A percentile compares a stretch with the other conserved stretches of the same genome.
Evolutionary conservation across 495 filamentous ascomycete species (phyloP).

Genomic region (Hamigera avellanea): DNA sequence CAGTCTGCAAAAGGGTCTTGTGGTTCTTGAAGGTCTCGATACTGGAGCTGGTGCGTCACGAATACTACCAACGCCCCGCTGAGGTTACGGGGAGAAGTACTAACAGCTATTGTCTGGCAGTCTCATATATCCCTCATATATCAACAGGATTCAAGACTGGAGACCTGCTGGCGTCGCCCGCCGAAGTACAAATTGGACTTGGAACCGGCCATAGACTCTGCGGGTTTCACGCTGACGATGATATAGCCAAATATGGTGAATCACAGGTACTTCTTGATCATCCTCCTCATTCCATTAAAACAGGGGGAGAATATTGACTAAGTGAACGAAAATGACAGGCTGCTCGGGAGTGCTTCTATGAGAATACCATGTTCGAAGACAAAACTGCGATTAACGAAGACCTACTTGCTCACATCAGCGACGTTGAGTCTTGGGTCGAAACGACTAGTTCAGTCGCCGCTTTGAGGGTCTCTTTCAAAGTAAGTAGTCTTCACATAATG

Average conservation of each 20-base stretch:
- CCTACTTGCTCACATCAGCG: constrained; percentile 10
- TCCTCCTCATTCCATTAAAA: background rate
- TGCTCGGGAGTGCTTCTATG: constrained; percentile 13
- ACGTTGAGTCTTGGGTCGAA: constrained; percentile 17
- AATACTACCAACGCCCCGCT: background rate
- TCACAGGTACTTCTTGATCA: background rate
- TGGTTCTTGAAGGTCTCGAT: constrained; percentile 38
- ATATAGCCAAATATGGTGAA: background rate
- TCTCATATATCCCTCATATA: background rate
- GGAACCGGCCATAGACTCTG: background rate
- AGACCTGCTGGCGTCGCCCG: constrained; percentile 7
- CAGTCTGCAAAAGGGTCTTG: constrained; percentile 18
- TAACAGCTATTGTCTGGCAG: background rate
- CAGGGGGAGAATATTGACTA: constrained; percentile 2
- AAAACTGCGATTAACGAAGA: constrained; percentile 4
- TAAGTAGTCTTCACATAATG: constrained; percentile 4
- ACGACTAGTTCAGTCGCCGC: constrained; percentile 6
- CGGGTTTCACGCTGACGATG: background rate
- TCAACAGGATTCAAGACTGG: constrained; percentile 1
- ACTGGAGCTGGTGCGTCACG: constrained; percentile 26
- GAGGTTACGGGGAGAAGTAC: background rate
- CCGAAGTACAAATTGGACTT: constrained; percentile 8
- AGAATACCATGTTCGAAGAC: constrained; percentile 10
- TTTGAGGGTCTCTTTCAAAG: constrained; percentile 17
- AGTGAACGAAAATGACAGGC: constrained; percentile 4